Conservation (phyloP, 148 eudicot genomes). For the Chenopodium berlandieri region DNA sequence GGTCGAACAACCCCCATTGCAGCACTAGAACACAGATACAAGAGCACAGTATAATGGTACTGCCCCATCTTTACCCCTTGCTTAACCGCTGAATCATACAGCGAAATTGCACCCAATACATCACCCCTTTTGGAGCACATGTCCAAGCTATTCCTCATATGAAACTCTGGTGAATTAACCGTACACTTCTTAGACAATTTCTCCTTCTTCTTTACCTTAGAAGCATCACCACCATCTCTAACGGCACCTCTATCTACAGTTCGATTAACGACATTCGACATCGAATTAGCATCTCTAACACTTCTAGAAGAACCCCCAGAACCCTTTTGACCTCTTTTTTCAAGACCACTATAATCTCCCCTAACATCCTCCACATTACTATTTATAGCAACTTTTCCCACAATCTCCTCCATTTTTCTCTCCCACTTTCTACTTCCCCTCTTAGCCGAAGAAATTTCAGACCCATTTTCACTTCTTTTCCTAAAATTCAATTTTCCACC, state of each 20-base stretch:
- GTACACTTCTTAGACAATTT: constrained; percentile 45
- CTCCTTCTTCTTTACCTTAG: constrained; percentile 34
- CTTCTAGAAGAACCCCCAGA: constrained; percentile 28
- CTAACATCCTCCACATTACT: constrained; percentile 30
- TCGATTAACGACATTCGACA: constrained; percentile 9
- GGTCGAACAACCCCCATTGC: constrained; percentile 71
- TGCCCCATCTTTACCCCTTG: constrained; percentile 51
- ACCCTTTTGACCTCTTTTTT: constrained; percentile 25
- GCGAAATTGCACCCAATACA: constrained; percentile 70
- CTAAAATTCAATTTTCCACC: constrained; percentile 16
- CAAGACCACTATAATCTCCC: not conserved
- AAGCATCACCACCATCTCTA: constrained; percentile 15
- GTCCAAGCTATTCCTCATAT: constrained; percentile 54
- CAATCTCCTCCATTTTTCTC: constrained; percentile 19
- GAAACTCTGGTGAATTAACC: constrained; percentile 33
- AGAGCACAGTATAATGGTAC: constrained; percentile 66
- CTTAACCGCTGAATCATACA: constrained; percentile 61
- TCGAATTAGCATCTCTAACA: constrained; percentile 21
- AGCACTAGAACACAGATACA: constrained; percentile 91
- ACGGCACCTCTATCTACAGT: constrained; percentile 11
- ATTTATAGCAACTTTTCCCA: constrained; percentile 20
- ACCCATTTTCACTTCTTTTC: constrained; percentile 21
- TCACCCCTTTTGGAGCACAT: constrained; percentile 82
- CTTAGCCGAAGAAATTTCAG: constrained; percentile 31
- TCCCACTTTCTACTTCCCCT: not conserved